phyloP scores from a whole-genome alignment of 345 rosid genomes.

The Atalantia buxifolia region DNA sequence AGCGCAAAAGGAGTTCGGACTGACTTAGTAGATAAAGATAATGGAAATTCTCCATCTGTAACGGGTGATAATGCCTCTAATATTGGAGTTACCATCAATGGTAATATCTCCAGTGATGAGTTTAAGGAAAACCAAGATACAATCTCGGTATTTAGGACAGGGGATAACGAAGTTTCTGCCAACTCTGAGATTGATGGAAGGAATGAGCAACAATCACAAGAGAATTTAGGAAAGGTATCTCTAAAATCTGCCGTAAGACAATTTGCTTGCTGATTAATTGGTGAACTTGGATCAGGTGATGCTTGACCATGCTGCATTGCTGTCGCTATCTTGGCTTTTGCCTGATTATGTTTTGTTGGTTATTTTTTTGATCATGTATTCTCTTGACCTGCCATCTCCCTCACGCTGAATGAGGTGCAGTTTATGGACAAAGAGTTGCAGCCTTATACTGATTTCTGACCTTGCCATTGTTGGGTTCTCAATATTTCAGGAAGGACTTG shows the following conservation, averaged over 20 bases:
- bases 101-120: constrained; percentile 34
- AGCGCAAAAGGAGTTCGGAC: constrained; percentile 30
- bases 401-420: neutral
- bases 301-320: neutral
- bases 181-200: constrained; percentile 19
- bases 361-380: neutral
- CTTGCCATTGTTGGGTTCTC: neutral
- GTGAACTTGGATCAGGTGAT: neutral
- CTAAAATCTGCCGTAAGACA: neutral
- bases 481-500: constrained; percentile 20
- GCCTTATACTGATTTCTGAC: neutral
- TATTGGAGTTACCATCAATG: constrained; percentile 38
- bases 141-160: constrained; percentile 12
- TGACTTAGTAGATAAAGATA: constrained; percentile 19
- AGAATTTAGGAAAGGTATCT: constrained; percentile 22
- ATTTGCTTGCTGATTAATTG: neutral
- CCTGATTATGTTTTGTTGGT: neutral
- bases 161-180: constrained; percentile 22
- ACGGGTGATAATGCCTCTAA: constrained; percentile 27
- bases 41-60: constrained; percentile 12
- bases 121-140: constrained; percentile 25
- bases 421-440: neutral
- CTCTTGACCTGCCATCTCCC: neutral
- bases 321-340: neutral
- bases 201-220: constrained; percentile 27